Evolutionary conservation across 2,329 filamentous ascomycete species (phyloP).

Genomic region (Cladosporium sp.): DNA sequence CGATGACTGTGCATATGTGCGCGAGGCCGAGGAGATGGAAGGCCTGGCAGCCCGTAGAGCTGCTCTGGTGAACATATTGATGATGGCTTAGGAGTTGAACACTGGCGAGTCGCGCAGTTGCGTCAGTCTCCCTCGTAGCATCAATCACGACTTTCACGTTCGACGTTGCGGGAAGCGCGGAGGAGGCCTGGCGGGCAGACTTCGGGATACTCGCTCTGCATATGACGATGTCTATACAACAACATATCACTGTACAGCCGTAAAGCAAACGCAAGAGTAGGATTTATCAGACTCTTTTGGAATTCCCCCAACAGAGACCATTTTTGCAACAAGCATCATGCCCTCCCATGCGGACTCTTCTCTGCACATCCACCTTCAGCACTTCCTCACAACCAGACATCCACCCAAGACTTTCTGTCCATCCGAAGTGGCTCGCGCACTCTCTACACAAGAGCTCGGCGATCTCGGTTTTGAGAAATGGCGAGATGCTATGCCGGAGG

Average conservation of each 20-base stretch:
- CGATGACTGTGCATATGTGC: slow-evolving; percentile 18
- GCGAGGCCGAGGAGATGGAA: slow-evolving; percentile 7
- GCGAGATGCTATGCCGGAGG: slow-evolving; percentile 49
- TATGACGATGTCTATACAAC: not conserved
- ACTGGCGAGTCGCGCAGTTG: slow-evolving; percentile 13
- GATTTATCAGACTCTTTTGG: not conserved
- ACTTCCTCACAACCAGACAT: slow-evolving; percentile 24
- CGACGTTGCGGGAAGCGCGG: slow-evolving; percentile 7
- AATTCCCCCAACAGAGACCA: not conserved
- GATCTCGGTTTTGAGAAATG: slow-evolving; percentile 39
- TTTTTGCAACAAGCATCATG: not conserved
- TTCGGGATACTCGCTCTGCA: not conserved
- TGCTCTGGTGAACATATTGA: slow-evolving; percentile 18
- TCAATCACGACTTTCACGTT: not conserved
- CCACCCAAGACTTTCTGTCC: slow-evolving; percentile 56
- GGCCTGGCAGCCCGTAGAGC: slow-evolving; percentile 16
- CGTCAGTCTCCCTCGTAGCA: slow-evolving; percentile 1
- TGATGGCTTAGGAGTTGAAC: not conserved
- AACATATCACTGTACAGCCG: not conserved
- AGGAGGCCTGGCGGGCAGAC: slow-evolving; percentile 2
- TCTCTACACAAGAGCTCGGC: slow-evolving; percentile 43
- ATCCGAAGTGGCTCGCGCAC: slow-evolving; percentile 51
- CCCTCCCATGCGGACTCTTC: not conserved
- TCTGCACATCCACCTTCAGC: not conserved
- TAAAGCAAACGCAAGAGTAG: not conserved